These are phyloP conservation scores for Candolleomyces aberdarensis DNA, from an alignment of 768 basidiomycete genomes.

Conservation along the genomic window DNA sequence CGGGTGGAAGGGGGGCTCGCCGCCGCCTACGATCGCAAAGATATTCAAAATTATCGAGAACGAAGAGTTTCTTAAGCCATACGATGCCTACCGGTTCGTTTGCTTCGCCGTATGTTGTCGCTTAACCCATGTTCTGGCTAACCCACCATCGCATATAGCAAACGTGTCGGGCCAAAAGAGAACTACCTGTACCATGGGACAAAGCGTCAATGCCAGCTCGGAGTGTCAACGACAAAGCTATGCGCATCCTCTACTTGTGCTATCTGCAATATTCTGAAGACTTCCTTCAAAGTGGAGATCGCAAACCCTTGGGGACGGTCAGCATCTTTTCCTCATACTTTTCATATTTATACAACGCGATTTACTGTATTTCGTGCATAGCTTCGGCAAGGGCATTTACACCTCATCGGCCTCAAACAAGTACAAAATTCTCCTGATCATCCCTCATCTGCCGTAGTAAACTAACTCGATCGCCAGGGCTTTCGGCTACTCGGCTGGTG, in stretches of 20 bases:
- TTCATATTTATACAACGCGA: not conserved
- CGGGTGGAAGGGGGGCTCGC: slow-evolving; percentile 17
- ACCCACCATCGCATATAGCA: too few species aligned
- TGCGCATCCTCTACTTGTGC: slow-evolving; percentile 6
- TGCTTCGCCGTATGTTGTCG: not conserved
- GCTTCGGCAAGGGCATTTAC: slow-evolving; percentile 16
- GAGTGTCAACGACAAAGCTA: slow-evolving; percentile 4
- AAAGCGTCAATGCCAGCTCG: slow-evolving; percentile 8
- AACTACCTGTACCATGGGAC: slow-evolving; percentile 15
- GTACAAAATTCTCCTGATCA: slow-evolving; percentile 9
- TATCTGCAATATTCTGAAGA: slow-evolving; percentile 13
- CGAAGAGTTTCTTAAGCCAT: slow-evolving; percentile 15
- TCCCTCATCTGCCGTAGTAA: too few species aligned
- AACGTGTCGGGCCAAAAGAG: slow-evolving; percentile 6
- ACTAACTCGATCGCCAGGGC: not conserved
- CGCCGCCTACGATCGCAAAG: slow-evolving; percentile 19
- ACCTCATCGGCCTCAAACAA: slow-evolving; percentile 15
- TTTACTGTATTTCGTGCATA: not conserved
- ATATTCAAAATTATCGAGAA: slow-evolving; percentile 29
- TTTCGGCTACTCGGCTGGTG: slow-evolving; percentile 4
- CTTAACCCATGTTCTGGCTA: not conserved
- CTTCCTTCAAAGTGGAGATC: slow-evolving; percentile 12
- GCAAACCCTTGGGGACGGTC: slow-evolving; percentile 20
- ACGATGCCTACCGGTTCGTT: not conserved
- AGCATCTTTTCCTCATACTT: slow-evolving; percentile 4